phyloP scores from a whole-genome alignment of 1,139 yeast genomes.

The Yamadazyma dushanensis region DNA sequence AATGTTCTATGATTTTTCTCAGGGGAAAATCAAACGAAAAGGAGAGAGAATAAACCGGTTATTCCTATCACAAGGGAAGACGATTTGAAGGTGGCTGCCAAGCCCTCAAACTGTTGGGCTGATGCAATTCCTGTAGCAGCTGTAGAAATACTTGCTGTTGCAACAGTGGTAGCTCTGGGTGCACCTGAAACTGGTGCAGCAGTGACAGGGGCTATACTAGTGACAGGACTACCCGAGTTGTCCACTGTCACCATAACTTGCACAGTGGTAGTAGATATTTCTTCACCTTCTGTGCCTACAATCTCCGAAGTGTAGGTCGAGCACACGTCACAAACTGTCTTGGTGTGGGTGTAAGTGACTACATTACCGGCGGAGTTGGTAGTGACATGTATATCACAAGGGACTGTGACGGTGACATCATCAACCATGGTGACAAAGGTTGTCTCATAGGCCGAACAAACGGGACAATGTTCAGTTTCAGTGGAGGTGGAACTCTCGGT shows the following conservation, averaged over 20 bases:
- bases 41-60: slow-evolving; percentile 3
- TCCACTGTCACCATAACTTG: slow-evolving; percentile 7
- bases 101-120: slow-evolving; percentile 4
- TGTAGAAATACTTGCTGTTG: not conserved
- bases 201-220: slow-evolving; percentile 6
- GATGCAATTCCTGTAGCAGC: slow-evolving; percentile 1
- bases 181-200: not conserved
- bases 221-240: slow-evolving; percentile 8
- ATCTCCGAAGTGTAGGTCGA: slow-evolving; percentile 7
- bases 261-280: slow-evolving; percentile 5
- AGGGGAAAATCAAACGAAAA: slow-evolving; percentile 6
- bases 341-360: slow-evolving; percentile 17
- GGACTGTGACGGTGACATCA: slow-evolving; percentile 9
- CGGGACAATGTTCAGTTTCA: slow-evolving; percentile 5
- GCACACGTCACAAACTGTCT: slow-evolving; percentile 11
- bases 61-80: slow-evolving; percentile 4
- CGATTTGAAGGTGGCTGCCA: slow-evolving; percentile 2
- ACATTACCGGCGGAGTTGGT: slow-evolving; percentile 9
- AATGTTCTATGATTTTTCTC: too few relatives aligned
- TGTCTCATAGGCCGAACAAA: slow-evolving; percentile 9
- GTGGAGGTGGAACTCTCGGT: slow-evolving; percentile 2
- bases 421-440: slow-evolving; percentile 9
- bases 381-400: slow-evolving; percentile 13
- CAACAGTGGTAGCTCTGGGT: not conserved
- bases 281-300: slow-evolving; percentile 7